Base-by-base conservation (phyloP, 306 rosid genomes). In the Benincasa hispida region DNA sequence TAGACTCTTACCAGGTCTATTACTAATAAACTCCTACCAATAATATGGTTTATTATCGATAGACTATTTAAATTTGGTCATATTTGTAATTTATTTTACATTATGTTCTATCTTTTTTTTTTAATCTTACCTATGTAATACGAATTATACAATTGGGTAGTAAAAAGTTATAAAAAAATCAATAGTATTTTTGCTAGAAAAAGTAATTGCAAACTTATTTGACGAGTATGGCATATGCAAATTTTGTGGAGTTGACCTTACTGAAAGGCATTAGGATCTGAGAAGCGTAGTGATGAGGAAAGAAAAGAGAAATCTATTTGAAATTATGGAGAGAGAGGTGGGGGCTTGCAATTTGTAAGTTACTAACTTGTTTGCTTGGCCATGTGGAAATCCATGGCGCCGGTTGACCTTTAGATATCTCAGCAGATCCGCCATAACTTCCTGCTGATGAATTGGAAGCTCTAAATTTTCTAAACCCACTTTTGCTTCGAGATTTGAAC, bases 351-450 rank as follows among this genome's bases (percentile, higher is more conserved):
- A 65, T 10, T 37, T 67, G 54, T 14, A 48, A 48, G 51, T 45
- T 45, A 41, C 51, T 39, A 22, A 70, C 76, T 58, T 70, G 57
- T 48, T 25, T 47, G 39, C 4, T 72, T 48, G 76, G 59, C 76
- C 76, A 72, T 27, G 41, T 72, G 76, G 25, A 15, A 25, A 72
- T 14, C 76, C 76, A 72, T 72, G 76, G 27, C 24, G 25, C 25
- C 37, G 59, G 35, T 72, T 72, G 76, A 72, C 59, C 37, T 72
- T 48, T 48, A 24, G 42, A 27, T 24, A 72, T 72, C 59, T 72
- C 76, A 8, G 59, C 42, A 47, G 76, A 72, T 72, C 76, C 76
- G 42, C 76, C 76, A 72, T 47, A 47, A 72, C 41, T 70, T 70
- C 41, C 76, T 24, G 76, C 76, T 14, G 56, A 25, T 13, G 75